Base-by-base conservation (phyloP, 768 basidiomycete genomes). In the Pulveroboletus sp. region DNA sequence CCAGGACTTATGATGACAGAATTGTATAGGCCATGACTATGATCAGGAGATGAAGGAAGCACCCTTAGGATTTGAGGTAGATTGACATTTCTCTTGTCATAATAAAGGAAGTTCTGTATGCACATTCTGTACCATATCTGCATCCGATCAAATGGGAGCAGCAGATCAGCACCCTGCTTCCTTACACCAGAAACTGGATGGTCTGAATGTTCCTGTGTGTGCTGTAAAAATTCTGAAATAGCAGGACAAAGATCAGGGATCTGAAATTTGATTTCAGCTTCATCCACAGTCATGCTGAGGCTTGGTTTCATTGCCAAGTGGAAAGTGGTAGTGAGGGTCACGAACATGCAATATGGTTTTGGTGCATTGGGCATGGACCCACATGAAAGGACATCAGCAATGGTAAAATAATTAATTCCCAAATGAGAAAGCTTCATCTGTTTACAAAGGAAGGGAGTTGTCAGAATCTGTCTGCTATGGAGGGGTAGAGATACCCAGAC, bases 211-310 rank as follows among this genome's bases (percentile, higher is more conserved):
- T 37, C 9, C 19, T 37, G 17, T 17, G 11, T 5, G 20, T 4
- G 34, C 10, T 45, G 45, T 26, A 45, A 10, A 29, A 45, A 45
- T 22, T 45, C 24, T 17, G 12, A 19, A 11, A 45, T 36, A 2
- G 24, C 45, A 37, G 35, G 45, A 29, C 17, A 19, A 19, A 45
- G 45, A 22, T 45, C 35, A 2, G 26, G 35, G 24, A 45, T 11
- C 9, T 26, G 24, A 20, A 34, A 45, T 9, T 27, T 7, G 5
- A 22, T 23, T 23, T 34, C 45, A 4, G 45, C 45, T 27, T 45
- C 17, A 11, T 45, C 45, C 26, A 45, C 31, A 27, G 45, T 45
- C n/a, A n/a, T n/a, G n/a, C n/a, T n/a, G n/a, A n/a, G n/a, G n/a
- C n/a, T n/a, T n/a, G n/a, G n/a, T n/a, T n/a, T n/a, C n/a, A n/a